Percentiles rank a stretch among this genome's conserved stretches.
Evolutionary conservation across 139 green algal species (phyloP).

Genomic region (Tetratostichococcus sp.): DNA sequence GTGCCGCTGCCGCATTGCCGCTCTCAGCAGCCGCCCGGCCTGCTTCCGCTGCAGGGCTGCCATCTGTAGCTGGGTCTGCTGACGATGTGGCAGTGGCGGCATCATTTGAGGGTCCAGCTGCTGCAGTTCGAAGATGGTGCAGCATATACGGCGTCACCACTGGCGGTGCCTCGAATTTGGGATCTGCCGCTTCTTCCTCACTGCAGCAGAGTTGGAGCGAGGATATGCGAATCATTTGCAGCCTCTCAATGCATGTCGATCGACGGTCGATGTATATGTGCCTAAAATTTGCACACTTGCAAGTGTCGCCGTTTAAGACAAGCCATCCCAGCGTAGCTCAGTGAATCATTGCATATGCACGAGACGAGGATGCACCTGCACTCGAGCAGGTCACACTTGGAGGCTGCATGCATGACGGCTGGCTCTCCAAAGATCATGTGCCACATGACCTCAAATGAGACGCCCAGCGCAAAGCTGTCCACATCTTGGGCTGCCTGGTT

Average conservation of each 20-base stretch:
- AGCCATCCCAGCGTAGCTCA: too few relatives aligned
- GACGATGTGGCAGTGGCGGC: too few relatives aligned
- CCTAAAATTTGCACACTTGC: too few relatives aligned
- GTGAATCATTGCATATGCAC: too few relatives aligned
- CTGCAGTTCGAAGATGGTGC: background rate
- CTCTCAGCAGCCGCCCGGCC: too few relatives aligned
- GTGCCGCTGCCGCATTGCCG: too few relatives aligned
- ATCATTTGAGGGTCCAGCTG: background rate
- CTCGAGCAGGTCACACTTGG: background rate
- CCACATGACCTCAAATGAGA: conserved; percentile 22
- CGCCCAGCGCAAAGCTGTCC: background rate
- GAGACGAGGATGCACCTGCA: background rate
- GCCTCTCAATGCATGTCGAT: too few relatives aligned
- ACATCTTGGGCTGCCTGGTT: background rate
- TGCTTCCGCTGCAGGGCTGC: too few relatives aligned
- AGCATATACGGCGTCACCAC: background rate
- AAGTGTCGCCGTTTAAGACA: too few relatives aligned
- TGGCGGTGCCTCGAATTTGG: background rate
- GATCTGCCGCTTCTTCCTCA: background rate
- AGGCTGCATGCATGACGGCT: background rate
- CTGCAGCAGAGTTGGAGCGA: background rate
- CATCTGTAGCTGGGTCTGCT: too few relatives aligned
- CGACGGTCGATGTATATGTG: too few relatives aligned
- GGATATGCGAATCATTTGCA: too few relatives aligned
- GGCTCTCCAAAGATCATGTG: conserved; percentile 25